Evolutionary conservation across 2,329 filamentous ascomycete genomes (phyloP), one percentile per base, ranked within the genome.

Genomic region (Aspergillus sp.): DNA sequence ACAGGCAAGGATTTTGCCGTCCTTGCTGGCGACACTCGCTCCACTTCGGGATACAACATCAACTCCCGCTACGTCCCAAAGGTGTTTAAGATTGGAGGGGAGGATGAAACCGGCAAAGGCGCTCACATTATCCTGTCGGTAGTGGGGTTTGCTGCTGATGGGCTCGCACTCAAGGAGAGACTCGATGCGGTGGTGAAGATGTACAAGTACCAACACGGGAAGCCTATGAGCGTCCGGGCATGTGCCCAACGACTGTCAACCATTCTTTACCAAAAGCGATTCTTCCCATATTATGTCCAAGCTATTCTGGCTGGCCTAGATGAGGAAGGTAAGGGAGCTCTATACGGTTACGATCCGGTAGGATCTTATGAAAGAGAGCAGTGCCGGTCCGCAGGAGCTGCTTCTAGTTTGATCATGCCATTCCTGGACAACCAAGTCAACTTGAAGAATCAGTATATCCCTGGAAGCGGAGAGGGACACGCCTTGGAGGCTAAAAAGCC

Each of bases 401-500:
- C 93, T 19, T 89, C 91, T 54, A 95, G 90, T 70, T 80, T 99
- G 76, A 99, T 99, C 78, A 99, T 97, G 90, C 95, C 95, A 1
- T 99, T 99, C 83, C 80, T 99, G 71, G 95, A 99, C 77, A 99
- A 99, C 77, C 96, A 99, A 79, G 95, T 99, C 81, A 98, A 98
- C 81, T 93, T 93, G 83, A 99, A 97, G 85, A 99, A 99, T 76
- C 93, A 97, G 81, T 96, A 96, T 74, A 83, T 95, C 56, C 92
- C 93, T 11, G 90, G 89, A 47, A 93, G 90, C 68, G 92, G 91
- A 57, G 84, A 85, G 60, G 93, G 93, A 44, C 90, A 96, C 76
- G 88, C 87, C 54, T 80, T 97, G 68, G 84, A 88, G 66, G 83
- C 84, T 60, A 76, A 73, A 60, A 73, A 73, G 61, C 74, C 82